Conservation (phyloP, 2,329 filamentous ascomycete species). For the Knufia petricola region DNA sequence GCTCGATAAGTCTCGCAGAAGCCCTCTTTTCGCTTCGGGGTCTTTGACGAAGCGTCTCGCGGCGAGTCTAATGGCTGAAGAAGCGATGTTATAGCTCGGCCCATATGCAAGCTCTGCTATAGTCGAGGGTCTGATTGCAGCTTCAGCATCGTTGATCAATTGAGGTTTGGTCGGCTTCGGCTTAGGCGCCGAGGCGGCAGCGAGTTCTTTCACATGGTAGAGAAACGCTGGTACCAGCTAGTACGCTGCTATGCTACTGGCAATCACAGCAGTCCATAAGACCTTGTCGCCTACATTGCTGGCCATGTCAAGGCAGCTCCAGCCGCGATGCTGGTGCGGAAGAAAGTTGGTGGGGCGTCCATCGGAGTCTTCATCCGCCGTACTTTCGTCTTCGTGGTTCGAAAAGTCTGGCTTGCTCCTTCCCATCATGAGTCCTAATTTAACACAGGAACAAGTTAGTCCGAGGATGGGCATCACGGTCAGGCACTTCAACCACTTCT, state of each 20-base stretch:
- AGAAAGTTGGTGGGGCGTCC: no score
- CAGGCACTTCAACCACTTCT: no score
- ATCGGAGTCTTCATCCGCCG: no score
- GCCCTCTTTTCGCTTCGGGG: conserved; percentile 30
- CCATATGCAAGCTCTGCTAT: conserved; percentile 58
- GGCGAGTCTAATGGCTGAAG: conserved; percentile 46
- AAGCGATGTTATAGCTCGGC: conserved; percentile 62
- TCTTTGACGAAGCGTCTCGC: conserved; percentile 34
- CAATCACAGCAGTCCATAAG: conserved; percentile 6
- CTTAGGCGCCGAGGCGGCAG: background rate
- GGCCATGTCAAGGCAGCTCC: background rate
- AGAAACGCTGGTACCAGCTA: conserved; percentile 5
- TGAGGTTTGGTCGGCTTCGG: conserved; percentile 1
- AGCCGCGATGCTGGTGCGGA: no score
- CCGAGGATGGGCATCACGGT: no score
- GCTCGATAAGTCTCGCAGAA: conserved; percentile 35
- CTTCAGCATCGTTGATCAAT: conserved; percentile 12
- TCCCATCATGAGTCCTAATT: no score
- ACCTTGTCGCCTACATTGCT: conserved; percentile 10
- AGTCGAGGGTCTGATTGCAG: conserved; percentile 53
- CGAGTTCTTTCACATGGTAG: conserved; percentile 5
- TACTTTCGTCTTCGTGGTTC: background rate
- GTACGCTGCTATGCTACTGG: conserved; percentile 3
- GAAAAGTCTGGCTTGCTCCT: no score
- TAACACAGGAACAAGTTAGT: no score